Conservation (phyloP, 2,329 filamentous ascomycete genomes). For the Blumeria hordei region DNA sequence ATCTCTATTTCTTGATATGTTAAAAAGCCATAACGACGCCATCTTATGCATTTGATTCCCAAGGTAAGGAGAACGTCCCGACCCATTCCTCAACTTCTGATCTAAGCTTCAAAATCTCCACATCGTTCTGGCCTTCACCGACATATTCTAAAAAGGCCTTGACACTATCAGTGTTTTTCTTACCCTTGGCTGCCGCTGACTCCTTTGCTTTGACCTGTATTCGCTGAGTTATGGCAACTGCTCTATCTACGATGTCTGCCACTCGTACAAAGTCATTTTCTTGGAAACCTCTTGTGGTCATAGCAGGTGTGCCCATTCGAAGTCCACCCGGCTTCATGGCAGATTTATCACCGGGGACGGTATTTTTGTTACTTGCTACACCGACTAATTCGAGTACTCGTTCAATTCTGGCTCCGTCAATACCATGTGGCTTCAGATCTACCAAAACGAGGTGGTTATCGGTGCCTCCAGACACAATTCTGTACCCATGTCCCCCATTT, state of each 20-base stretch:
- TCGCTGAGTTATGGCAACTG: conserved; percentile 43
- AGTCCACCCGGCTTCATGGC: conserved; percentile 86
- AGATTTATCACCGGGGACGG: conserved; percentile 90
- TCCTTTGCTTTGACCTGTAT: conserved; percentile 50
- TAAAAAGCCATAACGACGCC: too few species aligned
- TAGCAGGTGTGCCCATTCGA: conserved; percentile 88
- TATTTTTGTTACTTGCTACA: conserved; percentile 99
- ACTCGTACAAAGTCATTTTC: conserved; percentile 82
- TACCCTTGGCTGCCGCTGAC: conserved; percentile 38
- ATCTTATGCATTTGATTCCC: conserved; percentile 19
- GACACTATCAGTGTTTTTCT: conserved; percentile 39
- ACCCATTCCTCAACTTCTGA: conserved; percentile 62
- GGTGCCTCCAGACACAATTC: conserved; percentile 82
- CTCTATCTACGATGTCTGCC: conserved; percentile 69
- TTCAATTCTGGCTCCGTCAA: conserved; percentile 91
- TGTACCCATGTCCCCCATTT: conserved; percentile 44
- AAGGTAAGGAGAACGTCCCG: conserved; percentile 47
- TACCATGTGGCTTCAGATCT: conserved; percentile 64
- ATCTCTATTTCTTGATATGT: too few species aligned
- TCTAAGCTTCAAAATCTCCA: conserved; percentile 48
- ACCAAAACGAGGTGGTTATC: conserved; percentile 95
- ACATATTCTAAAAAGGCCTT: conserved; percentile 45
- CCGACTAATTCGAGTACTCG: conserved; percentile 92
- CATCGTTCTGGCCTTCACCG: conserved; percentile 39
- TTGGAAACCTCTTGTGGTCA: conserved; percentile 89